phyloP scores from a whole-genome alignment of 495 filamentous ascomycete species.

The Lasiosphaeria ovina region DNA sequence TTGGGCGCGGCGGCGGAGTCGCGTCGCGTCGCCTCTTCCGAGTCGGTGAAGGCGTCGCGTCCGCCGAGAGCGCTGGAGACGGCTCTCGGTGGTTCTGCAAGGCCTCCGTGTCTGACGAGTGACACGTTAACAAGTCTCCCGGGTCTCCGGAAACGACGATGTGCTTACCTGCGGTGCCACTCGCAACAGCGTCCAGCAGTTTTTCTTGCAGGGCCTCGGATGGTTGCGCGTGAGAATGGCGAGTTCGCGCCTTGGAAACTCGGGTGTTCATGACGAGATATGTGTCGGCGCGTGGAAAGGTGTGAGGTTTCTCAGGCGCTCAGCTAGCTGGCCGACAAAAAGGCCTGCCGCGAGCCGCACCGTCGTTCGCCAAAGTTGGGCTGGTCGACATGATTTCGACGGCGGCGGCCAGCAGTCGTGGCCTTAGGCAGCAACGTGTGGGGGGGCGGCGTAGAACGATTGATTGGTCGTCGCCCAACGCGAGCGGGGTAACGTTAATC shows the following conservation, averaged over 20 bases:
- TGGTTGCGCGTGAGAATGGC: slow-evolving; percentile 10
- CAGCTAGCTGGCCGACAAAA: too few species aligned
- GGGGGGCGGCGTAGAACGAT: too few species aligned
- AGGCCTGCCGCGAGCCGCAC: too few species aligned
- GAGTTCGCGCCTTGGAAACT: slow-evolving; percentile 17
- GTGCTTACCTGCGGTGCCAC: slow-evolving; percentile 15
- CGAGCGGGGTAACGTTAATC: too few species aligned
- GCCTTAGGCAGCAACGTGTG: too few species aligned
- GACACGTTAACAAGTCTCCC: slow-evolving; percentile 18
- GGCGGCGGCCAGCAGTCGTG: too few species aligned
- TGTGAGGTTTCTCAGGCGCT: background rate
- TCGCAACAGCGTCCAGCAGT: slow-evolving; percentile 19
- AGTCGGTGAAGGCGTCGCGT: slow-evolving; percentile 17
- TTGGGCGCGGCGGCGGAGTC: slow-evolving; percentile 9
- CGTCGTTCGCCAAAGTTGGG: too few species aligned
- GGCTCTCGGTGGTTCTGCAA: slow-evolving; percentile 18
- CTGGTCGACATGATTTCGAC: too few species aligned
- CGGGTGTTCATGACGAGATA: slow-evolving; percentile 19
- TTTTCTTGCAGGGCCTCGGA: slow-evolving; percentile 20
- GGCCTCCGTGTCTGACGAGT: slow-evolving; percentile 24
- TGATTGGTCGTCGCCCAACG: too few species aligned
- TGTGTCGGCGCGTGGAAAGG: slow-evolving; percentile 4
- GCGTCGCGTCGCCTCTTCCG: slow-evolving; percentile 21
- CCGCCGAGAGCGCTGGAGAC: slow-evolving; percentile 15
- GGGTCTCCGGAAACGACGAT: slow-evolving; percentile 7